Base-by-base conservation (phyloP, 2,329 filamentous ascomycete species). In the Thyridium curvatum region DNA sequence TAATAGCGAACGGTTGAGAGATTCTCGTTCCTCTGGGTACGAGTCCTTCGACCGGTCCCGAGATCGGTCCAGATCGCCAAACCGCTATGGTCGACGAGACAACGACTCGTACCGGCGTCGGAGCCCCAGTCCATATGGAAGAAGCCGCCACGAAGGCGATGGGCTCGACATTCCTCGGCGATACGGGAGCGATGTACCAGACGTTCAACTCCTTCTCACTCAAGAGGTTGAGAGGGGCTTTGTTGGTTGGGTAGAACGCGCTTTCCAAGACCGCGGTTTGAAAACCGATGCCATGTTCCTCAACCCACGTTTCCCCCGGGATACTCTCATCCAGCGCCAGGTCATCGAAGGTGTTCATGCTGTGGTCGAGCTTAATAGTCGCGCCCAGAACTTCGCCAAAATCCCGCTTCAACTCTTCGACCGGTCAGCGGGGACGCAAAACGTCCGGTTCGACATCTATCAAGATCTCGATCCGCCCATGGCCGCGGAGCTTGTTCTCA, bases 341-440 rank as follows among this genome's bases (percentile, higher is more conserved):
- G 86, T 94, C 30, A 67, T 90, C 10, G 90, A 97, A 59, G 91
- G 93, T 14, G 91, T 96, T 2, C 75, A 86, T 37, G 91, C 85
- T 8, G 85, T 96, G 12, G 80, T 87, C 5, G 83, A 88, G 51
- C 73, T 97, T 12, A 81, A 85, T 43, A 69, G 79, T 37, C 69
- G 72, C 34, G 77, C 86, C 16, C 84, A 94, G 52, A 69, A 72
- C 28, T 74, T 74, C 2, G 80, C 81, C 46, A 89, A 83, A 55
- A 84, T 97, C 37, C 78, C 85, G 0, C 66, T 96, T 3, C 86
- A 91, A 51, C 77, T 94, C 6, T 96, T 96, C 54, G 85, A 94
- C 60, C 82, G 89, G 18, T 83, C 79, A 31, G 74, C 71, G 9
- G 86, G 86, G n/a, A 69, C 71, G 14, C 77, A 77, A 50, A 89